Evolutionary conservation across 345 rosid genomes (phyloP).

Genomic region (Boechera divaricarpa): DNA sequence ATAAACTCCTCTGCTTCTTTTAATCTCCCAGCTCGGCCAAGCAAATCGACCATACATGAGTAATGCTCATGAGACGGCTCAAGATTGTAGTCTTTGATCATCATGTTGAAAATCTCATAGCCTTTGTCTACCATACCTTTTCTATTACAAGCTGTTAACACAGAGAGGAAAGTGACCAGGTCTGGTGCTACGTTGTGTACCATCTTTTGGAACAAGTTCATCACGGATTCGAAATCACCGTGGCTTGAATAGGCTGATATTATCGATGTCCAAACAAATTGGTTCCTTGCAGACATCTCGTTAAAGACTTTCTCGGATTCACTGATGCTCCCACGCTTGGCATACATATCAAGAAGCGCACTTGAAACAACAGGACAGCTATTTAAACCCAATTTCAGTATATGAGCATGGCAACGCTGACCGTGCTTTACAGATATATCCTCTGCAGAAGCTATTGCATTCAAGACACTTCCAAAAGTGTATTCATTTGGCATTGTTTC

Average conservation of each 20-base stretch:
- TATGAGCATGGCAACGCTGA: slow-evolving; percentile 71
- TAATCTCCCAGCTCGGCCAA: slow-evolving; percentile 81
- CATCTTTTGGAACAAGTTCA: slow-evolving; percentile 70
- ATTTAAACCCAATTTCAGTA: slow-evolving; percentile 66
- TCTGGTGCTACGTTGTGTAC: slow-evolving; percentile 68
- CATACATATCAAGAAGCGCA: slow-evolving; percentile 93
- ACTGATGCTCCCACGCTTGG: slow-evolving; percentile 81
- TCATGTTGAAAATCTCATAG: slow-evolving; percentile 55
- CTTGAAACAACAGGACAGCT: slow-evolving; percentile 66
- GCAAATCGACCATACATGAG: slow-evolving; percentile 91
- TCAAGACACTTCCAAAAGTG: slow-evolving; percentile 85
- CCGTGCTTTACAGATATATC: slow-evolving; percentile 78
- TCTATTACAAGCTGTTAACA: slow-evolving; percentile 77
- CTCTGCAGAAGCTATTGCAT: slow-evolving; percentile 79
- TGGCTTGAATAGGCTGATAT: slow-evolving; percentile 89
- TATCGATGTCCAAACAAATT: slow-evolving; percentile 81
- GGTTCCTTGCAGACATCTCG: slow-evolving; percentile 59
- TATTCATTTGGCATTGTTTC: slow-evolving; percentile 71
- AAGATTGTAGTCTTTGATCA: slow-evolving; percentile 64
- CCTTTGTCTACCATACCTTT: slow-evolving; percentile 83
- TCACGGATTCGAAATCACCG: slow-evolving; percentile 78
- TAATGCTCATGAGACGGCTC: slow-evolving; percentile 76
- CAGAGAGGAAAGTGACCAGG: slow-evolving; percentile 76
- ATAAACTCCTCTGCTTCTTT: slow-evolving; percentile 74
- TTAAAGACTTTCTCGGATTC: slow-evolving; percentile 70